Percentiles rank a stretch among this genome's conserved stretches.
These are phyloP conservation scores for Cladorrhinum samala DNA, from an alignment of 495 filamentous ascomycete genomes.

Conservation along the genomic window DNA sequence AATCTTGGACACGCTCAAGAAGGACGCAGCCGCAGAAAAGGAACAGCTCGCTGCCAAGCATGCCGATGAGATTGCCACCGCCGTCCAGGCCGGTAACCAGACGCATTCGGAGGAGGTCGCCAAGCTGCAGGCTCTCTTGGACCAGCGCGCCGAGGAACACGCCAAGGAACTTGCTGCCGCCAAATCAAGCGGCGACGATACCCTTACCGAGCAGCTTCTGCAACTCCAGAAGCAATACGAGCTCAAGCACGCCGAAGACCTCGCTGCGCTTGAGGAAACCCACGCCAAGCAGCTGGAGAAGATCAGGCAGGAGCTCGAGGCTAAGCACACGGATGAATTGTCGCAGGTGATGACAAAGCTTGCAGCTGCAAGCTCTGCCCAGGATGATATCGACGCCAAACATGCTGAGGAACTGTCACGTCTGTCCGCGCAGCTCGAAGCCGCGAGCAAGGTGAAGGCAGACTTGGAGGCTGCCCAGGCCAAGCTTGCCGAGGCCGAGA, in stretches of 20 bases:
- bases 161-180: slow-evolving; percentile 22
- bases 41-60: slow-evolving; percentile 35
- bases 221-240: slow-evolving; percentile 20
- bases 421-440: slow-evolving; percentile 33
- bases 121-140: slow-evolving; percentile 16
- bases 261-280: slow-evolving; percentile 21
- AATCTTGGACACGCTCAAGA: slow-evolving; percentile 27
- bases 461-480: slow-evolving; percentile 33
- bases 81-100: slow-evolving; percentile 22
- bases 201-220: slow-evolving; percentile 20
- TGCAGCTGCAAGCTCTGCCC: slow-evolving; percentile 20
- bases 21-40: slow-evolving; percentile 22
- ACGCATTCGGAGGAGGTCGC: slow-evolving; percentile 19
- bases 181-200: slow-evolving; percentile 23
- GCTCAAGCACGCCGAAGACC: slow-evolving; percentile 20
- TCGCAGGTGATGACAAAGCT: slow-evolving; percentile 18
- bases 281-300: slow-evolving; percentile 23
- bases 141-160: slow-evolving; percentile 19
- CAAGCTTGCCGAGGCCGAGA: slow-evolving; percentile 35
- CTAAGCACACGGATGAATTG: slow-evolving; percentile 27
- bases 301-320: slow-evolving; percentile 21
- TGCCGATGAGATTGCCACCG: slow-evolving; percentile 28
- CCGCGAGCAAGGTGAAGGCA: slow-evolving; percentile 24
- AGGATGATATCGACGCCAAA: slow-evolving; percentile 23
- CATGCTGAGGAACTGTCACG: slow-evolving; percentile 28